A percentile compares a stretch with the other conserved stretches of the same genome.
phyloP scores from a whole-genome alignment of 2,329 filamentous ascomycete species.

The Endoconidiophora polonica region DNA sequence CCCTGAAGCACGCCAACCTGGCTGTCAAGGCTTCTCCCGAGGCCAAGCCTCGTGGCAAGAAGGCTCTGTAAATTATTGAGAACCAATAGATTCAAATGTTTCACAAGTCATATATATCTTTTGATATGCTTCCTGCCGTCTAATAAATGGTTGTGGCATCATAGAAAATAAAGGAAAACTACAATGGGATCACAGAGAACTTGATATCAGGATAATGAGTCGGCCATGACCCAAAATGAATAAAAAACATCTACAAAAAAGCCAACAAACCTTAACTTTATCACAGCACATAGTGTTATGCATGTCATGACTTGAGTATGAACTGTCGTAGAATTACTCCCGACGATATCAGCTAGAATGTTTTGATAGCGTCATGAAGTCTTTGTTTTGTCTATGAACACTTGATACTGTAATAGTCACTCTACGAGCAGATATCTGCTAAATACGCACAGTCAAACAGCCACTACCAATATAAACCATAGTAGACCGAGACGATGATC shows the following conservation, averaged over 20 bases:
- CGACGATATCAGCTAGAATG: too few relatives aligned
- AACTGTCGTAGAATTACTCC: too few relatives aligned
- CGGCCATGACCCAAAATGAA: constrained; percentile 8
- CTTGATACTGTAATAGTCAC: too few relatives aligned
- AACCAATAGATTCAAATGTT: background rate
- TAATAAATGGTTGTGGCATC: constrained; percentile 3
- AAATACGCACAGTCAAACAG: too few relatives aligned
- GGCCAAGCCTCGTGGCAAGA: constrained; percentile 61
- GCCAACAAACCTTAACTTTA: constrained; percentile 1
- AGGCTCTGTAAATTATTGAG: constrained; percentile 31
- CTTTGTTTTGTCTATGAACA: too few relatives aligned
- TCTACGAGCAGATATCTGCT: too few relatives aligned
- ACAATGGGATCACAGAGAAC: background rate
- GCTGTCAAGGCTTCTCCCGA: constrained; percentile 59
- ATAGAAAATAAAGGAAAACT: constrained; percentile 7
- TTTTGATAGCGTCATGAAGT: too few relatives aligned
- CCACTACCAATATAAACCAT: too few relatives aligned
- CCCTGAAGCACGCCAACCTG: constrained; percentile 65
- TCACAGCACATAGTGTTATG: too few relatives aligned
- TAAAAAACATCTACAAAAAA: constrained; percentile 8
- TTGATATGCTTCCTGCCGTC: constrained; percentile 2
- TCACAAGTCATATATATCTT: constrained; percentile 10
- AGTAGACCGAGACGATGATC: too few relatives aligned
- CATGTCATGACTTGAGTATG: too few relatives aligned
- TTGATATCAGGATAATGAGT: constrained; percentile 5